A percentile compares a stretch with the other conserved stretches of the same genome.
Conservation (phyloP, 2,329 filamentous ascomycete species). For the Alternaria tenuissima region DNA sequence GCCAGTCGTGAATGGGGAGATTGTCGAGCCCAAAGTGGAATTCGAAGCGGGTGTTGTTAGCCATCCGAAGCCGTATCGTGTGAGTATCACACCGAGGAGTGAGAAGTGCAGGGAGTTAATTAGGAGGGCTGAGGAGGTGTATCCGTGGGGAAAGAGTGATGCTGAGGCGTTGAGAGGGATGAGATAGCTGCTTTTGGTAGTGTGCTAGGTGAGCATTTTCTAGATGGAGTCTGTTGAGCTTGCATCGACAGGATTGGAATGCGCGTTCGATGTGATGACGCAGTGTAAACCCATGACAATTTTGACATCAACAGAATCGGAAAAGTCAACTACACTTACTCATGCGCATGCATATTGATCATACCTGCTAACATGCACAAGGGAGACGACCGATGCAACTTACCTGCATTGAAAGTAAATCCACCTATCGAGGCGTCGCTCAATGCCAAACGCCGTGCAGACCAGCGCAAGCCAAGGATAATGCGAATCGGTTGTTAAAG, state of each 20-base stretch:
- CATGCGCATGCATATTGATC: background rate
- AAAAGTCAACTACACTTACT: background rate
- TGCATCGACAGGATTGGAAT: no score
- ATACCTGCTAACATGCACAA: background rate
- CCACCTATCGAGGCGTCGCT: background rate
- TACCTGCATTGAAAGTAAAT: background rate
- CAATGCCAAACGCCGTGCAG: background rate
- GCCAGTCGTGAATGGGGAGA: conserved; percentile 48
- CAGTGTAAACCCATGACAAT: no score
- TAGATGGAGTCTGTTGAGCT: no score
- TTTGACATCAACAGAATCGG: no score
- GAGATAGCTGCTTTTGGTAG: background rate
- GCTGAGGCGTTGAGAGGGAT: conserved; percentile 33
- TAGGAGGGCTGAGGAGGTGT: conserved; percentile 41
- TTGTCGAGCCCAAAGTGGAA: conserved; percentile 47
- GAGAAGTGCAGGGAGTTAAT: conserved; percentile 47
- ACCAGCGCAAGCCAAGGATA: background rate
- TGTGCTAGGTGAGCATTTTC: no score
- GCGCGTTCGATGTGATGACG: background rate
- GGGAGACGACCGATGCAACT: background rate
- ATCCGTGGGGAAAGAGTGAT: conserved; percentile 54
- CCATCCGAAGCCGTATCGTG: conserved; percentile 51
- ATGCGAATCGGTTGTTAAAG: background rate
- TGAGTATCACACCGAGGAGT: conserved; percentile 47
- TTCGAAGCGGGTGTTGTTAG: conserved; percentile 51